Percentiles rank a stretch among this genome's conserved stretches.
phyloP scores from a whole-genome alignment of 108 stramenopile species.

The Fragilariopsis cylindrus region DNA sequence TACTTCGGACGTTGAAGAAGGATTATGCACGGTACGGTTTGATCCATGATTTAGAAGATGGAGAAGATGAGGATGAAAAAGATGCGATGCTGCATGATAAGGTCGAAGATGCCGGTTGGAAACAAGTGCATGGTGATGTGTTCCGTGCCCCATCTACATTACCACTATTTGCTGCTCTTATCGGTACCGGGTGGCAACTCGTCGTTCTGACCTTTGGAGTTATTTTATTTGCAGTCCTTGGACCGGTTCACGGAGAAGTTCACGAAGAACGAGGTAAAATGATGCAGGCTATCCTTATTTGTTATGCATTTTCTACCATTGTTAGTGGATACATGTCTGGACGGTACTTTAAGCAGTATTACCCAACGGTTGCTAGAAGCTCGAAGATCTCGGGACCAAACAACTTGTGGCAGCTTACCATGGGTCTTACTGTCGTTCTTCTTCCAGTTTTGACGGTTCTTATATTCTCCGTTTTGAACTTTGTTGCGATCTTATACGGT shows the following conservation, averaged over 20 bases:
- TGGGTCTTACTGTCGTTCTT: conserved; percentile 91
- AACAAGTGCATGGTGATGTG: conserved; percentile 99
- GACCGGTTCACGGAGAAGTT: conserved; percentile 91
- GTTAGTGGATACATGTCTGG: conserved; percentile 92
- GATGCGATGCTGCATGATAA: conserved; percentile 50
- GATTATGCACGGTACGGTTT: conserved; percentile 94
- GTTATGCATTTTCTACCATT: conserved; percentile 87
- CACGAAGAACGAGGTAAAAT: conserved; percentile 97
- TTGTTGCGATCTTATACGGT: conserved; percentile 82
- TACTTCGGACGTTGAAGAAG: conserved; percentile 91
- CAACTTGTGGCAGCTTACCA: conserved; percentile 78
- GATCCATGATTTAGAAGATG: conserved; percentile 79
- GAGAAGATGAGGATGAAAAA: conserved; percentile 68
- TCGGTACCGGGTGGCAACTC: conserved; percentile 96
- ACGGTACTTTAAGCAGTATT: conserved; percentile 91
- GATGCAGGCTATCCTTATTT: conserved; percentile 83
- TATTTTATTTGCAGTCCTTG: conserved; percentile 92
- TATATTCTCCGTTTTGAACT: conserved; percentile 75
- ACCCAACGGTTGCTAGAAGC: conserved; percentile 61
- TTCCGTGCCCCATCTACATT: conserved; percentile 89
- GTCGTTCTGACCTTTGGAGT: conserved; percentile 91
- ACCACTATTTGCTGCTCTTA: conserved; percentile 88
- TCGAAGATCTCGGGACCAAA: conserved; percentile 37
- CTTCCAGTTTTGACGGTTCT: conserved; percentile 78
- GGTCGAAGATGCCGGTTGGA: conserved; percentile 95